These are phyloP conservation scores for Komagataella ulmi DNA, from an alignment of 805 yeast genomes.

Conservation along the genomic window DNA sequence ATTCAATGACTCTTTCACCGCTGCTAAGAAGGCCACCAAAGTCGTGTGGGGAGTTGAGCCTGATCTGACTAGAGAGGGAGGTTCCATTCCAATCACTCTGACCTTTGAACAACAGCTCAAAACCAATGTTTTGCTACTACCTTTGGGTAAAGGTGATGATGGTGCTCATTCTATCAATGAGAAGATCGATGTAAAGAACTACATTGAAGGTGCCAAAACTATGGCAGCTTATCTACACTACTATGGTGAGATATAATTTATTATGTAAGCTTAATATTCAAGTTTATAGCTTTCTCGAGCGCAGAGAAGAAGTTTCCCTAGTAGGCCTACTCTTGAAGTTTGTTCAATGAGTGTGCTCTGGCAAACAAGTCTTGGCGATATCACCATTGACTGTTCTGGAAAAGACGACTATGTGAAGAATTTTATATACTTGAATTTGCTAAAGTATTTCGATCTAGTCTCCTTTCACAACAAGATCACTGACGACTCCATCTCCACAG, in stretches of 20 bases:
- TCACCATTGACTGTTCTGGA: not conserved
- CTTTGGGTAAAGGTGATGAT: conserved; percentile 98
- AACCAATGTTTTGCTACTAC: conserved; percentile 77
- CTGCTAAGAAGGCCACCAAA: conserved; percentile 90
- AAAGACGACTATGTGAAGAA: conserved; percentile 20
- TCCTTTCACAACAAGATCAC: conserved; percentile 32
- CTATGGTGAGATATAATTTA: conserved; percentile 24
- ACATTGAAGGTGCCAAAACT: conserved; percentile 87
- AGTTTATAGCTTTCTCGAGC: not conserved
- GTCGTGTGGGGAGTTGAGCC: conserved; percentile 93
- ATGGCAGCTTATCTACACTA: conserved; percentile 89
- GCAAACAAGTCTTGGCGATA: not conserved
- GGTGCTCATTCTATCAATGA: conserved; percentile 99
- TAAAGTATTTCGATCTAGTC: conserved; percentile 35
- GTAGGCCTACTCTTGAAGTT: not conserved
- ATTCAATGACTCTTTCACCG: conserved; percentile 80
- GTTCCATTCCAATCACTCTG: conserved; percentile 93
- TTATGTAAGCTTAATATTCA: not conserved
- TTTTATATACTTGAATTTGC: conserved; percentile 40
- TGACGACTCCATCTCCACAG: conserved; percentile 27
- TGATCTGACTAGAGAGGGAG: conserved; percentile 97
- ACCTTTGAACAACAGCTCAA: conserved; percentile 83
- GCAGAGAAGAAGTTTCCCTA: not conserved
- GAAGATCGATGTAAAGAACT: conserved; percentile 79
- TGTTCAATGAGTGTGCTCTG: not conserved